phyloP scores from a whole-genome alignment of 129 eudicot genomes.

The Centella asiatica region DNA sequence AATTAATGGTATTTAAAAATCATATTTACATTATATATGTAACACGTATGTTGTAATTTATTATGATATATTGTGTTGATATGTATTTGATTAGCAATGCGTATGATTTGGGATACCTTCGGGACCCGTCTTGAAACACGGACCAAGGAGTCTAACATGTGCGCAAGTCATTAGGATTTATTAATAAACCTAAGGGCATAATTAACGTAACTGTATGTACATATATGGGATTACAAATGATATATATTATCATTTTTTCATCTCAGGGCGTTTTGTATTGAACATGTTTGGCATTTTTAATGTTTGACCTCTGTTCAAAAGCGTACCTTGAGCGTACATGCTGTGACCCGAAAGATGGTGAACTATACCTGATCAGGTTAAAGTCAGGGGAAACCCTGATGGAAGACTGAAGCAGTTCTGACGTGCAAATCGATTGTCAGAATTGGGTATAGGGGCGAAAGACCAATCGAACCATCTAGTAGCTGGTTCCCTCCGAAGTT shows the following conservation, averaged over 20 bases:
- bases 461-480: too few species aligned
- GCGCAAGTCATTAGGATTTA: background rate
- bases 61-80: too few species aligned
- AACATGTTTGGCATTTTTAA: background rate
- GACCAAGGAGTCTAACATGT: conserved; percentile 17
- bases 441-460: conserved; percentile 27
- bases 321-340: too few species aligned
- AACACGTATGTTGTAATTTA: too few species aligned
- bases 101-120: too few species aligned
- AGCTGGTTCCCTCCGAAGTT: conserved; percentile 17
- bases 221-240: too few species aligned
- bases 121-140: conserved; percentile 10
- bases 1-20: too few species aligned
- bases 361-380: too few species aligned
- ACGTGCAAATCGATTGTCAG: conserved; percentile 23
- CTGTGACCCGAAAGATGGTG: too few species aligned
- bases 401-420: conserved; percentile 17
- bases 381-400: conserved; percentile 11
- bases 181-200: background rate
- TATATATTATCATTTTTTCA: too few species aligned
- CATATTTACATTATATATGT: too few species aligned
- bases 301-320: background rate
- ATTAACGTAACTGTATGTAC: conserved; percentile 10
- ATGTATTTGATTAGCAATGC: too few species aligned
- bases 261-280: background rate